Base-by-base conservation (phyloP, 495 filamentous ascomycete species). In the Glonium stellatum region DNA sequence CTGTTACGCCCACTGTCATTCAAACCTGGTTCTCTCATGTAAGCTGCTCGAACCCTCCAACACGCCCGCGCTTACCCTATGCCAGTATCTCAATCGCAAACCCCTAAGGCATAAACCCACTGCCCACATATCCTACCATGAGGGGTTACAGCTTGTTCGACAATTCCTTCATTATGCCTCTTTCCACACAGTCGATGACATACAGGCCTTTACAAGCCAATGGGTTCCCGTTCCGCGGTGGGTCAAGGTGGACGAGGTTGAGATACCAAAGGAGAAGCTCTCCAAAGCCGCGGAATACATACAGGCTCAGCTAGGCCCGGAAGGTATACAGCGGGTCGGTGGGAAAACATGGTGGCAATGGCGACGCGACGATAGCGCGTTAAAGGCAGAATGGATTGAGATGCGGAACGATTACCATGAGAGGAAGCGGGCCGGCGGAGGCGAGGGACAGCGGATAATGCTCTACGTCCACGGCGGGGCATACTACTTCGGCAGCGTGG, bases 321-420 rank as follows among this genome's bases (percentile, higher is more conserved):
- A 84, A 15, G 92, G 89, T 0, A 77, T 96, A 21, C 73, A 78
- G 22, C 80, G 80, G 42, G 81, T 96, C 1, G 92, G 92, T 19
- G 92, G 92, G 0, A 79, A 81, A 71, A 82, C 82, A 42, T 97
- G 92, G 92, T 97, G 92, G 92, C 88, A 90, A 75, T 97, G 92
- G 92, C 84, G 92, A 56, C 74, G 77, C 15, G 78, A 79, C 0
- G 74, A 80, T 15, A 78, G 75, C 34, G 80, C 81, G 0, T 72
- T 95, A 53, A 84, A 83, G 68, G 90, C 87, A 1, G 93, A 97
- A 70, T 97, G 90, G 92, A 86, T 97, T 62, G 93, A 96, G 78
- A 96, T 96, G 92, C 83, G 83, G 57, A 79, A 80, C 55, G 88
- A 97, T 65, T 87, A 91, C 65, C 73, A 86, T 50, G 80, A 85